Evolutionary conservation across 768 basidiomycete species (phyloP), one percentile per base, ranked within the genome.

Genomic region (Fibroporia radiculosa): DNA sequence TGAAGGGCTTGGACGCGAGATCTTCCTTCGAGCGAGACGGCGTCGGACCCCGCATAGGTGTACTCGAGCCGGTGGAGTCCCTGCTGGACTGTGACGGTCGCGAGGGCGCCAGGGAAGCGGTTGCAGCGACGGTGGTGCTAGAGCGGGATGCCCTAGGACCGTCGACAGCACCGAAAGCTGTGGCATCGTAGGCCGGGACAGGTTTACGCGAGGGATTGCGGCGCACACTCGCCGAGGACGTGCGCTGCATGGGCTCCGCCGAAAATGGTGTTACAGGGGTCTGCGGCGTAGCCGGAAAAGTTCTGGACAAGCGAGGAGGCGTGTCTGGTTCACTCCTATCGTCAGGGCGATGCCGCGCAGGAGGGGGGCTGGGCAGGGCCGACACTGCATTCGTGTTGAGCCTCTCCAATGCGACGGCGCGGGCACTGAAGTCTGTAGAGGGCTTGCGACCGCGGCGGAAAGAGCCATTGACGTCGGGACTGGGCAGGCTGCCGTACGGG

Each of bases 1-100:
- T 42, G 42, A 42, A 25, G 23, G 31, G 23, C 27, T 24, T 32
- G 48, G 48, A 45, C 12, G 52, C 44, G 19, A 59, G 45, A 33
- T 57, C 59, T 38, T 55, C 50, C 26, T 49, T 52, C 29, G 58
- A 60, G 29, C 47, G 55, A 27, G 34, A 40, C 19, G 40, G 50
- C 31, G 41, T 26, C 18, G 6, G n/a, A 31, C 12, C 27, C 45
- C 37, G 38, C 44, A 51, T 37, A 40, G 54, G 48, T 29, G 48
- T 36, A 25, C 44, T 54, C n/a, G 49, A 35, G 6, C 46, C 45
- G n/a, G 53, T 47, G 1, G 28, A 45, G 22, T 47, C 35, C 31
- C 45, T 45, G 40, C 42, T 38, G 22, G 25, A 16, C n/a, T n/a
- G n/a, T n/a, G n/a, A n/a, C n/a, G n/a, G n/a, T n/a, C n/a, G n/a